Evolutionary conservation across 2,329 filamentous ascomycete species (phyloP), one percentile per base, ranked within the genome.

Genomic region (Cladophialophora bantiana): DNA sequence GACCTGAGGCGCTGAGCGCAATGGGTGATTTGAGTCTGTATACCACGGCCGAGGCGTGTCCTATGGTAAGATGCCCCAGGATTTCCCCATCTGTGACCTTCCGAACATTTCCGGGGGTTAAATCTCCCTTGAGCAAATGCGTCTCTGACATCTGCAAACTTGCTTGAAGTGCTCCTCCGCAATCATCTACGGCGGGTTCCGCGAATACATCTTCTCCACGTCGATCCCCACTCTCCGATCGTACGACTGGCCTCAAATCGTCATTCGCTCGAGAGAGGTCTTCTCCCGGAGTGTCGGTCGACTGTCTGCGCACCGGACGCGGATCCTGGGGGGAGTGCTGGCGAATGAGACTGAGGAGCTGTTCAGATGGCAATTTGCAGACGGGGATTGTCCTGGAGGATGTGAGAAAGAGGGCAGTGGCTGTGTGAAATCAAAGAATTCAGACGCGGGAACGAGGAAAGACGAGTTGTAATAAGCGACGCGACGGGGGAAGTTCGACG

Each of bases 11-110:
- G 0, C 72, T 80, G n/a, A 73, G 71, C 2, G 85, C 84, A 0
- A 85, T 85, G 69, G 68, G 74, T 3, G 71, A 78, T 20, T 74
- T 87, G 26, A 81, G 81, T 7, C 74, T 87, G 3, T 87, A 87
- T 74, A 87, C 85, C 34, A 87, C 85, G 72, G 85, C 82, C 1
- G 85, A 87, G 74, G 83, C 81, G 65, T 87, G 85, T 73, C 83
- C 84, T 3, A 88, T 87, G 82, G 74, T 76, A 69, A 61, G 66
- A 34, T 34, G 7, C 10, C 12, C 26, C 53, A 45, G 18, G 12
- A 31, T 10, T n/a, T 32, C 62, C 15, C 18, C 34, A 9, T 15
- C 12, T n/a, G 9, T 26, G n/a, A 6, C 34, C 36, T 35, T 31
- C 7, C 45, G 7, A n/a, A 32, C 2, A n/a, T 6, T 54, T 6